Evolutionary conservation across 2,329 filamentous ascomycete genomes (phyloP).

Genomic region (Paraphaeosphaeria sporulosa): DNA sequence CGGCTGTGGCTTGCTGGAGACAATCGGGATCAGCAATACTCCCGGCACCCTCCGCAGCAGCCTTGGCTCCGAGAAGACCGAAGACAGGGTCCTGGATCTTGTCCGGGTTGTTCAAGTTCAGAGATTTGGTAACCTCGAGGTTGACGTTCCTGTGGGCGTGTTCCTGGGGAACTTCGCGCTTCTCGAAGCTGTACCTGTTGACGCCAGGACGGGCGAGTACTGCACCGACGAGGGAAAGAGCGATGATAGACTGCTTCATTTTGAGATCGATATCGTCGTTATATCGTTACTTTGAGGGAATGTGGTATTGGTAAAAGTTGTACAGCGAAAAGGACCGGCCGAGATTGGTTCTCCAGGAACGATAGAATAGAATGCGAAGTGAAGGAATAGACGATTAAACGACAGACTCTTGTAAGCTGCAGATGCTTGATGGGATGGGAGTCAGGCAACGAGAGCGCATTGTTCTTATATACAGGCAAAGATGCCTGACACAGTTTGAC

Average conservation of each 20-base stretch:
- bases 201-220: constrained; percentile 37
- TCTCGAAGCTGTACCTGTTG: constrained; percentile 21
- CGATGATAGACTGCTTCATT: constrained; percentile 46
- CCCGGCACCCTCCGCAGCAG: constrained; percentile 59
- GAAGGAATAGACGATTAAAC: constrained; percentile 33
- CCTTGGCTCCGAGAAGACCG: constrained; percentile 60
- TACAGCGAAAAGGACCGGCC: constrained; percentile 42
- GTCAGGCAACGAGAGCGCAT: constrained; percentile 25
- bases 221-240: constrained; percentile 39
- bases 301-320: constrained; percentile 19
- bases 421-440: constrained; percentile 23
- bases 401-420: constrained; percentile 35
- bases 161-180: constrained; percentile 65
- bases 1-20: constrained; percentile 65
- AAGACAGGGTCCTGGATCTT: constrained; percentile 60
- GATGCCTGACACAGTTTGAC: constrained; percentile 24
- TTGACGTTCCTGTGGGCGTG: constrained; percentile 63
- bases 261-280: constrained; percentile 19
- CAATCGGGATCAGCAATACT: constrained; percentile 62
- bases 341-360: constrained; percentile 49
- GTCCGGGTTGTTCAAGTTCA: constrained; percentile 58
- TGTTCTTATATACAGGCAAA: constrained; percentile 39
- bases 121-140: constrained; percentile 52
- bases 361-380: constrained; percentile 41
- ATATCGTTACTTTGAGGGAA: constrained; percentile 14